Conservation (phyloP, 2,329 filamentous ascomycete species). For the Sarocladiaceae sp. region DNA sequence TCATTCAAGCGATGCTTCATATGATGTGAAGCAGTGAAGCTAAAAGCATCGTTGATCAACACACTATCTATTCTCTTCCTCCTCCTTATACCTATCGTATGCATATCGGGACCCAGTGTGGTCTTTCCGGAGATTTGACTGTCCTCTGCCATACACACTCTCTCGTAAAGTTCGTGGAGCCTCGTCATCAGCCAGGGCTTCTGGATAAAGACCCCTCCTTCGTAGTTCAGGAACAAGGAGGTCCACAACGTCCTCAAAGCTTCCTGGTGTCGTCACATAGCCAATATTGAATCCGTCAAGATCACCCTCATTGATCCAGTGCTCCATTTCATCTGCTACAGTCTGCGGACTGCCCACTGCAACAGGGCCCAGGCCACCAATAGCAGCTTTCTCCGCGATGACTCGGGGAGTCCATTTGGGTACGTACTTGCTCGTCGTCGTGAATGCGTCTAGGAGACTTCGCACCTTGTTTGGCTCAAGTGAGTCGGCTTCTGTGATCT, state of each 20-base stretch:
- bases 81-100: neutral
- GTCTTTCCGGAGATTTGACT: constrained; percentile 41
- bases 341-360: constrained; percentile 57
- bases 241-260: constrained; percentile 62
- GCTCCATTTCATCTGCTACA: constrained; percentile 62
- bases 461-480: neutral
- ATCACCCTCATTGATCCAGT: constrained; percentile 62
- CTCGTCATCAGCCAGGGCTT: constrained; percentile 48
- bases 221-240: constrained; percentile 58
- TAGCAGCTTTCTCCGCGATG: constrained; percentile 22
- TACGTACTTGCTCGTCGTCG: constrained; percentile 38
- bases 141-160: constrained; percentile 50
- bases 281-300: constrained; percentile 72
- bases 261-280: constrained; percentile 60
- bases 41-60: too few relatives aligned
- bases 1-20: too few relatives aligned
- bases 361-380: constrained; percentile 53
- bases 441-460: constrained; percentile 25
- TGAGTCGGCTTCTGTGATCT: constrained; percentile 54
- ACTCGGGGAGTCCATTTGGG: neutral
- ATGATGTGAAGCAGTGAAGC: too few relatives aligned
- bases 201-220: constrained; percentile 41
- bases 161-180: constrained; percentile 54
- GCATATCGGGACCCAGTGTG: constrained; percentile 45
- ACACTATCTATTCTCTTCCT: neutral